These are phyloP conservation scores for Globisporangium cylindrosporum DNA, from an alignment of 352 stramenopile species.

Conservation along the genomic window DNA sequence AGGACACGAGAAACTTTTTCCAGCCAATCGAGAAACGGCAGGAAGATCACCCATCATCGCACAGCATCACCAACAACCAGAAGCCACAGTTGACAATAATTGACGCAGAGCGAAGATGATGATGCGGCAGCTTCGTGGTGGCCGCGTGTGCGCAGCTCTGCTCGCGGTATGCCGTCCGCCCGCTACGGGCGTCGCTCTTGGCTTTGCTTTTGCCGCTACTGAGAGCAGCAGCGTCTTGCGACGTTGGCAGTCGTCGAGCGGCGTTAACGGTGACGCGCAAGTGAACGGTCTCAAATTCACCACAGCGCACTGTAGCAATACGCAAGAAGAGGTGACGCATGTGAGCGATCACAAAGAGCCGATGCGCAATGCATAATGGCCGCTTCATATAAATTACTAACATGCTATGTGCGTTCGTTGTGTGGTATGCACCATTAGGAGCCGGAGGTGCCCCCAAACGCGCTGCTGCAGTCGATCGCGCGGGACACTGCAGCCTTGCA, in stretches of 20 bases:
- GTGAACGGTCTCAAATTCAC: not conserved
- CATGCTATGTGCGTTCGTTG: not conserved
- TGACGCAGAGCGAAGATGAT: conserved; percentile 1
- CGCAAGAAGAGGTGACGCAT: not conserved
- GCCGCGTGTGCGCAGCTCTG: not conserved
- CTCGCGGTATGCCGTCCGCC: not conserved
- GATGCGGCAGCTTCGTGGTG: not conserved
- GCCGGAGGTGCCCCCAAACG: not conserved
- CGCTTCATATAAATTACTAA: not conserved
- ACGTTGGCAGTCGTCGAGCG: not conserved
- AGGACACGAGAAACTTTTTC: not conserved
- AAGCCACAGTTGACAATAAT: conserved; percentile 1
- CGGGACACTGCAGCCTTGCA: conserved; percentile 17
- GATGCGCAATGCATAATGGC: not conserved
- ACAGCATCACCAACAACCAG: not conserved
- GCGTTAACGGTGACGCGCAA: not conserved
- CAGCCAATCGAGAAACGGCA: not conserved
- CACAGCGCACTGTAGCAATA: not conserved
- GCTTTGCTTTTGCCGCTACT: not conserved
- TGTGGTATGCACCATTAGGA: not conserved
- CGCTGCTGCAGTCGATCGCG: conserved; percentile 19
- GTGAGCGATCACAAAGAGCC: not conserved
- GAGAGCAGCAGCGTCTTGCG: not conserved
- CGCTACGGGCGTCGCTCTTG: not conserved
- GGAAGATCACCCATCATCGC: not conserved